Evolutionary conservation across 2,329 filamentous ascomycete species (phyloP), one percentile per base, ranked within the genome.

Genomic region (Metarhizium sp.): DNA sequence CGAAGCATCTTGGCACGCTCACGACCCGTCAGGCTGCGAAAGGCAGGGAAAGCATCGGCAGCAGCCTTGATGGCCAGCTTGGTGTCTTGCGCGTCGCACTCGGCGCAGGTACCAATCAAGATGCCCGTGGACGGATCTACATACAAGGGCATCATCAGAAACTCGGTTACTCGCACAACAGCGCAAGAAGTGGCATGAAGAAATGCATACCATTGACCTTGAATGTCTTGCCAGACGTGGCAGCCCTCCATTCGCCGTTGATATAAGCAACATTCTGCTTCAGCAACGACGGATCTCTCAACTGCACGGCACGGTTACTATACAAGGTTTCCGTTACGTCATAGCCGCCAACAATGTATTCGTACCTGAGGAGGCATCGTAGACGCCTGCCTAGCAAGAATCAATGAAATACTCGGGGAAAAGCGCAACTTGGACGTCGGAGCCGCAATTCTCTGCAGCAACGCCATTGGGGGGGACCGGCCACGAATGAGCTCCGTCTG

Each of bases 231-330:
- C 90, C 90, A 1, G 90, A 95, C 66, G 84, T 82, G 63, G 92
- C 89, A 63, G 81, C 79, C 59, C 95, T 82, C 89, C 92, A 99
- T 80, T 95, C 81, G 66, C 94, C 94, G 69, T 99, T 92, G 66
- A 97, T 85, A 68, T 92, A 96, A 65, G 84, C 82, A 57, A 83
- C 81, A 68, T 92, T 82, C 63, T 86, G 83, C 76, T 95, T 96
- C 65, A 97, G 82, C 58, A 99, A 81, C 29, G 87, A 89, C 40
- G 82, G 81, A 63, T 92, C 88, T 66, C 85, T 88, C 65, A 92
- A 82, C 86, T 91, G 52, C 6, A 20, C 25, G 6, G 4, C n/a
- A 53, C 14, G 32, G 32, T 30, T 34, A 34, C 7, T 36, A 43
- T 14, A 20, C 3, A 29, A 32, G 30, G 55, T n/a, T 29, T 18